A percentile compares a stretch with the other conserved stretches of the same genome.
These are phyloP conservation scores for Durotheca rogersii DNA, from an alignment of 495 filamentous ascomycete species.

Conservation along the genomic window DNA sequence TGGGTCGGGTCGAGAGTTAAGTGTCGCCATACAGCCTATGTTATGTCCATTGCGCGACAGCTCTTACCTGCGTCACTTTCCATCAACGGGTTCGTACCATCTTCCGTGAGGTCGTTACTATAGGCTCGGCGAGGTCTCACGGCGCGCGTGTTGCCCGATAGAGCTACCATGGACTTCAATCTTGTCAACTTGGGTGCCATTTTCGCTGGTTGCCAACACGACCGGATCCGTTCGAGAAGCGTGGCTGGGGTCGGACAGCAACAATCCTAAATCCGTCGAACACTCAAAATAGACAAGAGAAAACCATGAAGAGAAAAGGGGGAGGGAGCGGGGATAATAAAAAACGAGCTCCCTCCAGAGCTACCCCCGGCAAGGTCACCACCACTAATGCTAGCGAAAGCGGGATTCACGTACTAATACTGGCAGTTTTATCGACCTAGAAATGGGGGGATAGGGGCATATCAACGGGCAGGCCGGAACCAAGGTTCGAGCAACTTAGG, in stretches of 20 bases:
- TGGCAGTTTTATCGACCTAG: not conserved
- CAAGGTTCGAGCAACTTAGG: not conserved
- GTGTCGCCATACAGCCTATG: not conserved
- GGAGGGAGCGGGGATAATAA: not conserved
- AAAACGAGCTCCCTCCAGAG: not conserved
- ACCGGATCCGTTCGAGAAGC: not conserved
- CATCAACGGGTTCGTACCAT: not conserved
- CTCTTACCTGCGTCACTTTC: constrained; percentile 2
- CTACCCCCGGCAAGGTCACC: not conserved
- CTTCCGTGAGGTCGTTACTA: not conserved
- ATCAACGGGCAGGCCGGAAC: not conserved
- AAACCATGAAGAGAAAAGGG: no score
- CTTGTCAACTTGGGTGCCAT: constrained; percentile 10
- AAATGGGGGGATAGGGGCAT: not conserved
- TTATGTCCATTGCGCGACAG: not conserved
- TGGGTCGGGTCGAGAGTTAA: no score
- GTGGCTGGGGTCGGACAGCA: no score
- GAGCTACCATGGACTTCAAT: constrained; percentile 8
- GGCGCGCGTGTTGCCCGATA: constrained; percentile 1
- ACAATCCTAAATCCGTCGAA: not conserved
- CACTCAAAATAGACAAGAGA: no score
- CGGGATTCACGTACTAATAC: not conserved
- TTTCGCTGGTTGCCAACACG: not conserved
- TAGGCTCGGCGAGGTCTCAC: not conserved
- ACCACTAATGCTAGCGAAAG: not conserved